Conservation (phyloP, 495 filamentous ascomycete genomes). For the Letharia lupina region DNA sequence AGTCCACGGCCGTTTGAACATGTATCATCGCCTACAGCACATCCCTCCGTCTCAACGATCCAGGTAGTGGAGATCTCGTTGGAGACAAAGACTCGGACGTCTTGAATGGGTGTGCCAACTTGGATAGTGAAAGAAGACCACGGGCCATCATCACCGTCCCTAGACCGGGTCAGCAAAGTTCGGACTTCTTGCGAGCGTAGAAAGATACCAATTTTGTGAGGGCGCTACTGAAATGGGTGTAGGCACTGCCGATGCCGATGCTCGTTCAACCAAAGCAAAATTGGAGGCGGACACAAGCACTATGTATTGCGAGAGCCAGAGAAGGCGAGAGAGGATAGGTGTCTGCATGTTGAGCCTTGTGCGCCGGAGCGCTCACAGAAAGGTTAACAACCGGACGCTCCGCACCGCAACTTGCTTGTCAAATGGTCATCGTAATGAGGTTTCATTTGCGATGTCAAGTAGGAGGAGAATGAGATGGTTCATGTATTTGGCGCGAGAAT, state of each 20-base stretch:
- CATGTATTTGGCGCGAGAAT: background rate
- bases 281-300: background rate
- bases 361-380: background rate
- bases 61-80: conserved; percentile 39
- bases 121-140: conserved; percentile 46
- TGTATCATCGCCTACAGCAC: conserved; percentile 20
- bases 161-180: conserved; percentile 18
- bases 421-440: conserved; percentile 4
- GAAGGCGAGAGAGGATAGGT: background rate
- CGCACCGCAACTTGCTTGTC: conserved; percentile 1
- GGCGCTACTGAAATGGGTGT: conserved; percentile 20
- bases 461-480: background rate
- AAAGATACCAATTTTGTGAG: conserved; percentile 23
- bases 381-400: conserved; percentile 2
- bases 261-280: conserved; percentile 3
- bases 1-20: conserved; percentile 41
- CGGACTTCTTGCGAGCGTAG: background rate
- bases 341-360: conserved; percentile 2
- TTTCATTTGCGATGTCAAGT: background rate
- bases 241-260: conserved; percentile 13
- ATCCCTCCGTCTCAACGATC: conserved; percentile 32
- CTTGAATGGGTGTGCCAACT: conserved; percentile 43
- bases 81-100: conserved; percentile 38
- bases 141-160: conserved; percentile 46
- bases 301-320: conserved; percentile 6